Evolutionary conservation across 2,329 filamentous ascomycete species (phyloP).

Genomic region (Fusarium sp.): DNA sequence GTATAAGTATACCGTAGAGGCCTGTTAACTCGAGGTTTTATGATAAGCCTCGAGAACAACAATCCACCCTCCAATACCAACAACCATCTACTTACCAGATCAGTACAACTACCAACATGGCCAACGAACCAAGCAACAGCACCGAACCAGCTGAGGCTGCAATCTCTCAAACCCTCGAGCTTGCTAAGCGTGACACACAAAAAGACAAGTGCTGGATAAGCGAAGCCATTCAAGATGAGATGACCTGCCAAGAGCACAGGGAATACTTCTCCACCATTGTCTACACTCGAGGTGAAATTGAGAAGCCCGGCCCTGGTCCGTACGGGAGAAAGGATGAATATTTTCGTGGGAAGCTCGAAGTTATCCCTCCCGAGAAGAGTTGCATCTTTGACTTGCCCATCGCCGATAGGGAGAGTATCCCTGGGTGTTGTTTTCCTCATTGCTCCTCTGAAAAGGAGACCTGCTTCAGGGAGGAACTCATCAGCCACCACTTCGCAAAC

Average conservation of each 20-base stretch:
- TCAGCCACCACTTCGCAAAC: neutral
- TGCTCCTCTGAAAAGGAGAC: neutral
- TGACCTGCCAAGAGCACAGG: neutral
- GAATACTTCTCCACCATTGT: constrained; percentile 9
- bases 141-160: neutral
- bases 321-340: neutral
- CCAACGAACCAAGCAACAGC: neutral
- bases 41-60: neutral
- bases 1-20: neutral
- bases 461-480: neutral
- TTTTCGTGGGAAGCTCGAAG: constrained; percentile 9
- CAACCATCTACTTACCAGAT: neutral
- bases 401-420: neutral
- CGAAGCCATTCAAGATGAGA: neutral
- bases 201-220: constrained; percentile 4
- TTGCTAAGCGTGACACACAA: neutral
- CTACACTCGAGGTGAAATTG: constrained; percentile 12
- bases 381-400: constrained; percentile 13
- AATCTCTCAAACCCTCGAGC: neutral
- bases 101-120: neutral
- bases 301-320: neutral
- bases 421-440: neutral
- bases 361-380: constrained; percentile 4
- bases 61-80: neutral
- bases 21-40: neutral